Evolutionary conservation across 2,329 filamentous ascomycete genomes (phyloP).

Genomic region (Geosmithia flava): DNA sequence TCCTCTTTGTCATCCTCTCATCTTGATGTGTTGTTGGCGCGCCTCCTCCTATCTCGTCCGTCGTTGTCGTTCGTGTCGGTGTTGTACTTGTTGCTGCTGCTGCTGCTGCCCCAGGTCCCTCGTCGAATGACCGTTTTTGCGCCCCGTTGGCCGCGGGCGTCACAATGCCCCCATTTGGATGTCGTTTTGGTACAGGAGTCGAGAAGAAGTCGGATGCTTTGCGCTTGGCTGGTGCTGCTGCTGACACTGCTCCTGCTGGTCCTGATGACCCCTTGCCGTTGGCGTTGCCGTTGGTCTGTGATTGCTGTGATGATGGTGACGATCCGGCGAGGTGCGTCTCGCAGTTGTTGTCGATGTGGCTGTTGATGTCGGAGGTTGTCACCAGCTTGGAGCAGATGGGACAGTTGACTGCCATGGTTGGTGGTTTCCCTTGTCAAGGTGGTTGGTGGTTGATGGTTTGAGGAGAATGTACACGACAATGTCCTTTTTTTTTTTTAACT

Average conservation of each 20-base stretch:
- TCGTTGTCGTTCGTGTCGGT: background rate
- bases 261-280: background rate
- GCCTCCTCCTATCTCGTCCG: constrained; percentile 3
- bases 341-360: constrained; percentile 81
- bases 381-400: constrained; percentile 71
- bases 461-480: background rate
- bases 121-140: constrained; percentile 40
- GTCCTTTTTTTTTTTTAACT: background rate
- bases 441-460: background rate
- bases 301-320: constrained; percentile 17
- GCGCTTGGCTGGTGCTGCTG: constrained; percentile 34
- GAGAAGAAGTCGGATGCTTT: constrained; percentile 48
- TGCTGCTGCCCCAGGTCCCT: constrained; percentile 30
- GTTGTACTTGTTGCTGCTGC: background rate
- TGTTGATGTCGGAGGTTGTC: constrained; percentile 66
- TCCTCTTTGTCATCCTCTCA: constrained; percentile 45
- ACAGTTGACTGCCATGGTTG: constrained; percentile 49
- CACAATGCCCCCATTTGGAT: constrained; percentile 16
- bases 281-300: constrained; percentile 13
- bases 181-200: constrained; percentile 45
- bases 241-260: constrained; percentile 7
- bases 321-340: constrained; percentile 49
- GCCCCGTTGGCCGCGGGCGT: constrained; percentile 24
- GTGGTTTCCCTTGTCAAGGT: background rate
- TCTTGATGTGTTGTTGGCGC: constrained; percentile 4